Evolutionary conservation across 2,329 filamentous ascomycete genomes (phyloP).

Genomic region (Epichloe baconii): DNA sequence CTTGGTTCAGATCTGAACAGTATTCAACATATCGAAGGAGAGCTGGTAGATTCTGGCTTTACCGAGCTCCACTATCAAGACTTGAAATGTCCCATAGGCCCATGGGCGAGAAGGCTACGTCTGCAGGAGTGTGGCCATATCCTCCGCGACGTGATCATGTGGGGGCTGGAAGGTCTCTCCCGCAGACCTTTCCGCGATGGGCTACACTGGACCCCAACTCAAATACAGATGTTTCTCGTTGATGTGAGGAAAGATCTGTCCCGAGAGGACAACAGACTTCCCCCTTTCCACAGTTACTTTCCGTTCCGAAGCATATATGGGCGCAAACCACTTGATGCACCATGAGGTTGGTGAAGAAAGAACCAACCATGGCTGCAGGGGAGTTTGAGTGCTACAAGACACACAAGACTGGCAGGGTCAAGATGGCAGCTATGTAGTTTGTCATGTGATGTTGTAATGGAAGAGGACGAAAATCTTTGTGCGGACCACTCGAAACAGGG

Average conservation of each 20-base stretch:
- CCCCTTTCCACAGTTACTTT: conserved; percentile 26
- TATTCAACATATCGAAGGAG: conserved; percentile 21
- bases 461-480: too few species aligned
- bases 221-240: conserved; percentile 31
- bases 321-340: conserved; percentile 20
- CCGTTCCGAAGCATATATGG: conserved; percentile 26
- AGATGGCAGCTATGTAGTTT: too few species aligned
- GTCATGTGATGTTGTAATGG: too few species aligned
- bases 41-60: conserved; percentile 30
- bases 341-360: background rate
- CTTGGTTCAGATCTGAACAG: conserved; percentile 30
- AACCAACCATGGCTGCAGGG: background rate
- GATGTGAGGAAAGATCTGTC: conserved; percentile 26
- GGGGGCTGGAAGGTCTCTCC: conserved; percentile 26
- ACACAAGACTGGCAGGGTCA: too few species aligned
- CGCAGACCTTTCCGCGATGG: conserved; percentile 26
- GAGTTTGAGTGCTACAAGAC: too few species aligned
- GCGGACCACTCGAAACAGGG: too few species aligned
- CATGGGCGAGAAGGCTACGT: conserved; percentile 30
- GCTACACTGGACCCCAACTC: conserved; percentile 25
- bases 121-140: conserved; percentile 33
- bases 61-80: conserved; percentile 24
- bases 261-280: conserved; percentile 20
- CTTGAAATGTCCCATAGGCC: conserved; percentile 35
- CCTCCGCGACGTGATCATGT: conserved; percentile 28